A percentile compares a stretch with the other conserved stretches of the same genome.
Evolutionary conservation across 2,329 filamentous ascomycete species (phyloP).

Genomic region (Tolypocladium endophyticum): DNA sequence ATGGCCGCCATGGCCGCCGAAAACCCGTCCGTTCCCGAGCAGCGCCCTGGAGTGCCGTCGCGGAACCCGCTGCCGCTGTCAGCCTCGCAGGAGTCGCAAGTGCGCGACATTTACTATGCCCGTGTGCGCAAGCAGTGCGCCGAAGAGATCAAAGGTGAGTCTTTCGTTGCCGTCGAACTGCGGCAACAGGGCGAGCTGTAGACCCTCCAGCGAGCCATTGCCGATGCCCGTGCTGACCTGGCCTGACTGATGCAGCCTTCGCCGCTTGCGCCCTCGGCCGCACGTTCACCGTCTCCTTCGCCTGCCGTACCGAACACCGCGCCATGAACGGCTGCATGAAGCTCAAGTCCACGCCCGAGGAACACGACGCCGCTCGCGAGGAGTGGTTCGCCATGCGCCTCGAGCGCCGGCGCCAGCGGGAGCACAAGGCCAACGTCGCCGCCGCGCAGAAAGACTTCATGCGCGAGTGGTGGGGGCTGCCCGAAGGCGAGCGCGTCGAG

Average conservation of each 20-base stretch:
- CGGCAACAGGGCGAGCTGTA: neutral
- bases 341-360: constrained; percentile 68
- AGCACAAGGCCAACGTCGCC: constrained; percentile 50
- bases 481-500: constrained; percentile 42
- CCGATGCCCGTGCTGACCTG: neutral
- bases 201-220: neutral
- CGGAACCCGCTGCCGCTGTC: constrained; percentile 77
- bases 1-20: constrained; percentile 24
- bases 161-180: neutral
- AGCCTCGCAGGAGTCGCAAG: constrained; percentile 69
- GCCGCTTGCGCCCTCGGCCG: constrained; percentile 79
- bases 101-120: constrained; percentile 70
- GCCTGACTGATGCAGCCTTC: constrained; percentile 60
- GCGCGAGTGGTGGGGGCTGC: constrained; percentile 57
- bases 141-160: constrained; percentile 65
- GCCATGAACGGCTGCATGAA: constrained; percentile 95
- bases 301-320: constrained; percentile 68
- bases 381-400: constrained; percentile 83
- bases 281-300: constrained; percentile 80
- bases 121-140: constrained; percentile 67
- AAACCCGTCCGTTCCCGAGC: constrained; percentile 21
- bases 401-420: constrained; percentile 57
- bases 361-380: constrained; percentile 79
- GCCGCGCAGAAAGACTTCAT: constrained; percentile 55
- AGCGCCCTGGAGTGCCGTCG: constrained; percentile 39